These are phyloP conservation scores for Aspergillus thermomutatus DNA, from an alignment of 2,329 filamentous ascomycete genomes.

Conservation along the genomic window DNA sequence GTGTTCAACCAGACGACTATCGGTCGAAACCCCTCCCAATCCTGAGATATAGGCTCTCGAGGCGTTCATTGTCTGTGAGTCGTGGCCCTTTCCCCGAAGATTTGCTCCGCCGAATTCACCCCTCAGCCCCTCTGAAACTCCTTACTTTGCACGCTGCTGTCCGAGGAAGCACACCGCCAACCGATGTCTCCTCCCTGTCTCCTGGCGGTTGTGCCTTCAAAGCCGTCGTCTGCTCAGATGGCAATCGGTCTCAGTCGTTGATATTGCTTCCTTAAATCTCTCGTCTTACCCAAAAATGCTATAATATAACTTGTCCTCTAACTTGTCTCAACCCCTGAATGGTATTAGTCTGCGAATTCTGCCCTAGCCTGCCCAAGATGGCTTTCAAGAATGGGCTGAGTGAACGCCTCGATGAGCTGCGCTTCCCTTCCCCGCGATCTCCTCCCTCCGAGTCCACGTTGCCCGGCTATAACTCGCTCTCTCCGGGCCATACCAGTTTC, in stretches of 20 bases:
- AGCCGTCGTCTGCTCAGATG: conserved; percentile 9
- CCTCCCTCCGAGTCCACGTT: conserved; percentile 73
- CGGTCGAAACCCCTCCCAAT: conserved; percentile 7
- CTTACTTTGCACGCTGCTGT: conserved; percentile 29
- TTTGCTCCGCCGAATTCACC: conserved; percentile 28
- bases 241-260: conserved; percentile 12
- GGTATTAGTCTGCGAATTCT: conserved; percentile 29
- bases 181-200: conserved; percentile 14
- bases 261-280: conserved; percentile 8
- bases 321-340: conserved; percentile 20
- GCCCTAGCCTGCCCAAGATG: conserved; percentile 48
- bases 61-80: conserved; percentile 41
- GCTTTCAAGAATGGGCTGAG: conserved; percentile 61
- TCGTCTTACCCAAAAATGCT: conserved; percentile 6
- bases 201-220: conserved; percentile 5
- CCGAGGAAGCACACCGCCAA: conserved; percentile 30
- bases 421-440: conserved; percentile 73
- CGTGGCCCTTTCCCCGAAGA: conserved; percentile 23
- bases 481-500: conserved; percentile 63
- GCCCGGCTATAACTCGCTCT: conserved; percentile 70
- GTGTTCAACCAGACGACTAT: conserved; percentile 7
- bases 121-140: conserved; percentile 37
- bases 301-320: conserved; percentile 21
- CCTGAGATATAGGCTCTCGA: conserved; percentile 25
- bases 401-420: conserved; percentile 73